Evolutionary conservation across 331 rosid genomes (phyloP).

Genomic region (Pyracantha coccinea): DNA sequence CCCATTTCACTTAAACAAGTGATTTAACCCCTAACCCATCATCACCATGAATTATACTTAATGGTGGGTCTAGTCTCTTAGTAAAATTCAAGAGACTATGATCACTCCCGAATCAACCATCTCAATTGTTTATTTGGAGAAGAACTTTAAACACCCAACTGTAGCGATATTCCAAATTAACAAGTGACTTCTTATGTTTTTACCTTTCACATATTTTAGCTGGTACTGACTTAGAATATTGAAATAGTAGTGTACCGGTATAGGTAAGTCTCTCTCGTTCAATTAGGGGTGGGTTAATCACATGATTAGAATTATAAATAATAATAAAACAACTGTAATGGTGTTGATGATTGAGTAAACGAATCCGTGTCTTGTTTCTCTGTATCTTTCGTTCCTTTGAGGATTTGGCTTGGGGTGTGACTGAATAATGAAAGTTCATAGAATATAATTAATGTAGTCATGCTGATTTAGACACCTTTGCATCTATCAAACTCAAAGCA

Average conservation of each 20-base stretch:
- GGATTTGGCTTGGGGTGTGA: background rate
- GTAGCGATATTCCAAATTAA: too few species aligned
- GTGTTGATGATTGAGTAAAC: too few species aligned
- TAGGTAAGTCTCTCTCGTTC: background rate
- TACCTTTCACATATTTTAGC: too few species aligned
- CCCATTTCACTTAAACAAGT: background rate
- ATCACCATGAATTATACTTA: background rate
- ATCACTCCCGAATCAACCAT: background rate
- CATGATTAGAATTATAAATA: background rate
- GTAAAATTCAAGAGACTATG: background rate
- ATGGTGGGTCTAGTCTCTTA: conserved; percentile 14
- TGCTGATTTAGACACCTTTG: conserved; percentile 1
- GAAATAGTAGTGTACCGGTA: background rate
- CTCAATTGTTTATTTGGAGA: conserved; percentile 5
- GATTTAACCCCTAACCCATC: conserved; percentile 14
- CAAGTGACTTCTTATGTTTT: too few species aligned
- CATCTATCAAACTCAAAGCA: background rate
- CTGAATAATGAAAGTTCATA: background rate
- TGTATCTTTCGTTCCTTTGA: background rate
- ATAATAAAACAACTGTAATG: too few species aligned
- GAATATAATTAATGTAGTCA: background rate
- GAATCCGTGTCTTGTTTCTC: background rate
- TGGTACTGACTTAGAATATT: too few species aligned
- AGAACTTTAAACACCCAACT: accelerated
- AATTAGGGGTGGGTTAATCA: background rate